phyloP scores from a whole-genome alignment of 108 stramenopile genomes.

The Skeletonema menzelii region DNA sequence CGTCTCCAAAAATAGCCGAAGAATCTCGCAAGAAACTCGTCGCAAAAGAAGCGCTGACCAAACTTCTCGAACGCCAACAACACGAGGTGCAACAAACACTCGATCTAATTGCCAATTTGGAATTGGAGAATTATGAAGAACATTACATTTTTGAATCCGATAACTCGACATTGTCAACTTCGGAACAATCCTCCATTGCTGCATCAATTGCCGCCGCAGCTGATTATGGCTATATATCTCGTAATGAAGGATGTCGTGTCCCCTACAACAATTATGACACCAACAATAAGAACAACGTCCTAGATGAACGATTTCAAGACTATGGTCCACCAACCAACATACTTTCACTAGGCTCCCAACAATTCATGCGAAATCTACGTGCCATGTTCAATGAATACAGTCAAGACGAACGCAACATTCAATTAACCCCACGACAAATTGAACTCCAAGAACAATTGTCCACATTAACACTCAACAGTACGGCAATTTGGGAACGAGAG shows the following conservation, averaged over 20 bases:
- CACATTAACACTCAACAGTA: constrained; percentile 49
- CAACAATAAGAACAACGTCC: not conserved
- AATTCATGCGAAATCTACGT: constrained; percentile 60
- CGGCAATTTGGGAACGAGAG: constrained; percentile 67
- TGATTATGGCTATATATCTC: constrained; percentile 65
- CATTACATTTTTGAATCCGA: not conserved
- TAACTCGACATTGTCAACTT: not conserved
- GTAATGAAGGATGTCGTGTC: constrained; percentile 58
- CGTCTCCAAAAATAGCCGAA: constrained; percentile 26
- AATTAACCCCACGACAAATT: constrained; percentile 36
- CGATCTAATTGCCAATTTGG: constrained; percentile 34
- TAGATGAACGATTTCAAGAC: constrained; percentile 36
- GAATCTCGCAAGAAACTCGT: constrained; percentile 21
- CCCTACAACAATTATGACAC: constrained; percentile 1
- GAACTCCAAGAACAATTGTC: constrained; percentile 45
- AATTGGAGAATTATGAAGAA: constrained; percentile 8
- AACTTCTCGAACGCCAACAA: constrained; percentile 51
- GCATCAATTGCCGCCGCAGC: constrained; percentile 50
- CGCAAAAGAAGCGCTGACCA: constrained; percentile 46
- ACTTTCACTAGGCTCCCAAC: constrained; percentile 45
- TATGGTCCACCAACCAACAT: constrained; percentile 67
- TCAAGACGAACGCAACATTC: constrained; percentile 36
- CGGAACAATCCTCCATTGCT: constrained; percentile 25
- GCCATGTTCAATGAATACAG: constrained; percentile 68
- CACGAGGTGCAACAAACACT: constrained; percentile 48